These are phyloP conservation scores for Corymbia citriodora DNA, from an alignment of 441 rosid species.

Conservation along the genomic window DNA sequence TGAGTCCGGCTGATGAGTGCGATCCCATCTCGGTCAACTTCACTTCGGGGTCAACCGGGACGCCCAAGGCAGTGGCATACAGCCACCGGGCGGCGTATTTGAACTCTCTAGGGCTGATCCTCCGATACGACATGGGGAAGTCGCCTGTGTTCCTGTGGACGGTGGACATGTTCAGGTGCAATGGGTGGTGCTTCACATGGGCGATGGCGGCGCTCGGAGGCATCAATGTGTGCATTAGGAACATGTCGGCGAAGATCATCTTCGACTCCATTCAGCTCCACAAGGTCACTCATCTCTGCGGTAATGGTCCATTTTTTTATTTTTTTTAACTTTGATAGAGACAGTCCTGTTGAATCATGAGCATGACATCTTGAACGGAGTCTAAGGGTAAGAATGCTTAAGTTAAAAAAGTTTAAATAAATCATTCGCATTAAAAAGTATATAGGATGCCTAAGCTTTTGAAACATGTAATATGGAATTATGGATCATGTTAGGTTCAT, in stretches of 20 bases:
- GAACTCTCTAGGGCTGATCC: constrained; percentile 35
- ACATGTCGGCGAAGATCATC: constrained; percentile 15
- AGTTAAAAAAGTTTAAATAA: neutral
- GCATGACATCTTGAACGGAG: neutral
- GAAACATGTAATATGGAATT: too few species aligned
- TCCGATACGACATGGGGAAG: constrained; percentile 20
- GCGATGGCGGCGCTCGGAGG: constrained; percentile 49
- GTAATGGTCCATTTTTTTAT: neutral
- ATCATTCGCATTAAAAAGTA: neutral
- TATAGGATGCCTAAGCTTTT: too few species aligned
- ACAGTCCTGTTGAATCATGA: neutral
- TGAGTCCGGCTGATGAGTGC: constrained; percentile 24
- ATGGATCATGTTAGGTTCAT: too few species aligned
- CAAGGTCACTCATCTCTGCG: constrained; percentile 40
- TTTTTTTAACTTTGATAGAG: neutral
- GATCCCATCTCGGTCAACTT: constrained; percentile 48
- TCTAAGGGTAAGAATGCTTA: neutral
- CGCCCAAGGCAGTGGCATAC: constrained; percentile 47
- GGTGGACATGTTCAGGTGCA: constrained; percentile 57
- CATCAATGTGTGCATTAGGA: constrained; percentile 34
- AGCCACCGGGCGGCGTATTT: constrained; percentile 51
- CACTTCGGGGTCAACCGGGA: constrained; percentile 55
- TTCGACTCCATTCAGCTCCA: constrained; percentile 24
- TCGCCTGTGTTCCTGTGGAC: constrained; percentile 46
- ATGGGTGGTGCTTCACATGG: constrained; percentile 62